Conservation (phyloP, 306 rosid genomes). For the Inga oerstediana region DNA sequence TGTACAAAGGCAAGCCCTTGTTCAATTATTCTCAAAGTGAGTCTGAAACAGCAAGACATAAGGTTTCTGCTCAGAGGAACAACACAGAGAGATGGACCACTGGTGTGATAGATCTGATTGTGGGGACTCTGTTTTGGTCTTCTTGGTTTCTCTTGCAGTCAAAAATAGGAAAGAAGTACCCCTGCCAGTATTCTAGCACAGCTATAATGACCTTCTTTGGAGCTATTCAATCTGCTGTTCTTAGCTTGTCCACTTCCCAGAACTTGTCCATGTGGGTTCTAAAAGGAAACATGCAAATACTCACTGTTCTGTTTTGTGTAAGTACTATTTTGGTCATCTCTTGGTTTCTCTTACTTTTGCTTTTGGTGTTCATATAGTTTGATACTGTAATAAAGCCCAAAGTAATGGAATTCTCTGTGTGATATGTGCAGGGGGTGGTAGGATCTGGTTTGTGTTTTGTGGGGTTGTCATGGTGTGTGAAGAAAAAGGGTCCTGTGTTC, state of each 20-base stretch:
- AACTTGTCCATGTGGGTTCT: constrained; percentile 72
- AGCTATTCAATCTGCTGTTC: constrained; percentile 73
- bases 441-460: constrained; percentile 87
- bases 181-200: constrained; percentile 84
- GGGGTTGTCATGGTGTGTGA: constrained; percentile 96
- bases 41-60: not conserved
- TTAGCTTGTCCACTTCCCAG: constrained; percentile 52
- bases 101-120: constrained; percentile 69
- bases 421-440: constrained; percentile 62
- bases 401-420: constrained; percentile 8
- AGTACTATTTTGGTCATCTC: constrained; percentile 35
- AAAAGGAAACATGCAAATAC: constrained; percentile 59
- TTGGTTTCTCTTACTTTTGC: not conserved
- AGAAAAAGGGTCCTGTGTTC: constrained; percentile 89
- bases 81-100: constrained; percentile 56
- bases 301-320: constrained; percentile 69
- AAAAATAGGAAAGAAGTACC: constrained; percentile 69
- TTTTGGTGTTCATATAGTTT: no score
- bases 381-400: not conserved
- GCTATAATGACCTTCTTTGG: constrained; percentile 89
- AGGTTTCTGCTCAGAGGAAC: constrained; percentile 28
- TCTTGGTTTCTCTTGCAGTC: constrained; percentile 85
- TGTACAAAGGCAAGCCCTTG: constrained; percentile 67
- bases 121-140: constrained; percentile 78
- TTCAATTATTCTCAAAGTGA: constrained; percentile 39